Base-by-base conservation (phyloP, 192 early-diverging fungal species). In the Backusella liffmaniae region DNA sequence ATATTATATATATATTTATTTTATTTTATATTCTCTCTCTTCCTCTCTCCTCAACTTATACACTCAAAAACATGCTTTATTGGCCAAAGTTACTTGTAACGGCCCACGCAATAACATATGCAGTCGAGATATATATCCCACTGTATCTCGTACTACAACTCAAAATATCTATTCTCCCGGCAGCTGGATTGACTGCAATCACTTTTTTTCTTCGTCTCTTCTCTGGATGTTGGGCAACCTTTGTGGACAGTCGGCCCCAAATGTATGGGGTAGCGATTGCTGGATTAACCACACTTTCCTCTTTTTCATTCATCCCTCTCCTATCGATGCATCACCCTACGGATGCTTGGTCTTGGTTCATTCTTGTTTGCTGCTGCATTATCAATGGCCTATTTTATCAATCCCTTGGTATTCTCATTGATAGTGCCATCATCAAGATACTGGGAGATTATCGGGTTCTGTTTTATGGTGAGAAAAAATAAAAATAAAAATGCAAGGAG, bases 361-460 rank as follows among this genome's bases (percentile, higher is more conserved):
- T 44, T 41, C n/a, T 49, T 71, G 12, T 2, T 6, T 26, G 9
- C 4, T 71, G 79, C 7, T 44, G 73, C 23, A 76, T 73, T 26
- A 37, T 85, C 36, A 75, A 85, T 70, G 67, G 73, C 4, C 29
- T 44, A 30, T 62, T 68, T 36, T 74, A 62, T 62, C 77, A 79
- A 35, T 73, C 77, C 18, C 34, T 79, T 15, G 53, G 49, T 34
- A 59, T 51, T 30, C 13, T 79, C 12, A 56, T 79, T 12, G 73
- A 74, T 65, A 74, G 77, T 70, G 29, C 53, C 13, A 74, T 74
- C 41, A 53, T 79, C 29, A 79, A 79, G 26, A 41, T 74, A 10
- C 49, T 79, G 26, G 77, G 77, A 56, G 77, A 79, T 42, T 79
- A 79, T 41, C 62, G 73, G 10, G 68, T 68, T 12, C 30, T 79